Evolutionary conservation across 257 asterid genomes (phyloP).

Genomic region (Jasminum sambac): DNA sequence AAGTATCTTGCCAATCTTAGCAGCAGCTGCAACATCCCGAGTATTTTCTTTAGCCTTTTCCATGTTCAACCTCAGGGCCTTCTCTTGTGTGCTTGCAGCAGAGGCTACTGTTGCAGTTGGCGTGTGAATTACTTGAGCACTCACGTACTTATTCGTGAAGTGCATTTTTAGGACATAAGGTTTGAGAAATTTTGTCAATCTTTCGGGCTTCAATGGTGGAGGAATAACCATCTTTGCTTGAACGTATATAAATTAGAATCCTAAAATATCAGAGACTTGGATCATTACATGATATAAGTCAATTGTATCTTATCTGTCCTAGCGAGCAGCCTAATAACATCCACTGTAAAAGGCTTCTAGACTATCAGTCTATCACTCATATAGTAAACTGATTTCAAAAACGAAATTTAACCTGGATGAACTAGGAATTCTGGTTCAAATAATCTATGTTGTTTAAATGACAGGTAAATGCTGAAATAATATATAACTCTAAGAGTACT

Average conservation of each 20-base stretch:
- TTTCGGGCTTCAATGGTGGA: constrained; percentile 61
- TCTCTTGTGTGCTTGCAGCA: constrained; percentile 91
- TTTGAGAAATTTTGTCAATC: constrained; percentile 70
- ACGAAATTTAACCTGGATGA: too few species aligned
- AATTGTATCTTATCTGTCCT: background rate
- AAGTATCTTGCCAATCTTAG: constrained; percentile 79
- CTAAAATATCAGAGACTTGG: background rate
- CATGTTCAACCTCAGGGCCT: constrained; percentile 67
- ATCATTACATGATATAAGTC: background rate
- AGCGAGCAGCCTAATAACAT: background rate
- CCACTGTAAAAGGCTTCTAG: too few species aligned
- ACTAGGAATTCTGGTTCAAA: too few species aligned
- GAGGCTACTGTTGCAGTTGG: constrained; percentile 92
- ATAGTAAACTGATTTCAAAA: too few species aligned
- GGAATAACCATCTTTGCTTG: constrained; percentile 73
- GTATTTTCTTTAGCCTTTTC: constrained; percentile 58
- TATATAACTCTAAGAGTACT: too few species aligned
- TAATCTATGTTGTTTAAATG: too few species aligned
- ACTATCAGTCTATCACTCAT: too few species aligned
- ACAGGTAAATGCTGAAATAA: too few species aligned
- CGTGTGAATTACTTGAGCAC: constrained; percentile 84
- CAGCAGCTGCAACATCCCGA: constrained; percentile 90
- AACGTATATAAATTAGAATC: background rate
- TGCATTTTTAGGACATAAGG: constrained; percentile 86
- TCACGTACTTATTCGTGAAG: constrained; percentile 74